Evolutionary conservation across 2,329 filamentous ascomycete genomes (phyloP).

Genomic region (Mycosphaerella arachidis): DNA sequence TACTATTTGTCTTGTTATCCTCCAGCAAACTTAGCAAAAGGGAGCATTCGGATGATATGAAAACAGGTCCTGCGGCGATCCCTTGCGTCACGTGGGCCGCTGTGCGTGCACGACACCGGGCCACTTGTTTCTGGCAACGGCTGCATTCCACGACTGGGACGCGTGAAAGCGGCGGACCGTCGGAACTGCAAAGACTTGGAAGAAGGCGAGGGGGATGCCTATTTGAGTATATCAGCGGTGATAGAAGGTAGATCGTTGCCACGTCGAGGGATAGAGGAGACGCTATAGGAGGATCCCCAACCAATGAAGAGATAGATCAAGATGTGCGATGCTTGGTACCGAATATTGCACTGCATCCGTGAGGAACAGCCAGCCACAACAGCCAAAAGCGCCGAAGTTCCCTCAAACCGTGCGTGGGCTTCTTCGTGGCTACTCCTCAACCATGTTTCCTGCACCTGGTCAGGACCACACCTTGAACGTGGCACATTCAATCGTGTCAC

Average conservation of each 20-base stretch:
- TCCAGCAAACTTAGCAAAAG: neutral
- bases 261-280: neutral
- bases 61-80: neutral
- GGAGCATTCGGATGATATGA: neutral
- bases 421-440: neutral
- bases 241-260: neutral
- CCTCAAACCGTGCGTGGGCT: neutral
- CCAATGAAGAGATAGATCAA: neutral
- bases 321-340: neutral
- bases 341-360: neutral
- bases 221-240: neutral
- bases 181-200: neutral
- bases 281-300: neutral
- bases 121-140: neutral
- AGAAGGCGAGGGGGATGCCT: neutral
- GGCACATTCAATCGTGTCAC: neutral
- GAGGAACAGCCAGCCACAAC: neutral
- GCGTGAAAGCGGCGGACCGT: neutral
- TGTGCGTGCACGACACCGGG: neutral
- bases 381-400: neutral
- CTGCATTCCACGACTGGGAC: constrained; percentile 2
- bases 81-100: constrained; percentile 2
- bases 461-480: neutral
- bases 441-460: neutral
- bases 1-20: neutral